Conservation (phyloP, 2,329 filamentous ascomycete genomes). For the Penicillium digitatum region DNA sequence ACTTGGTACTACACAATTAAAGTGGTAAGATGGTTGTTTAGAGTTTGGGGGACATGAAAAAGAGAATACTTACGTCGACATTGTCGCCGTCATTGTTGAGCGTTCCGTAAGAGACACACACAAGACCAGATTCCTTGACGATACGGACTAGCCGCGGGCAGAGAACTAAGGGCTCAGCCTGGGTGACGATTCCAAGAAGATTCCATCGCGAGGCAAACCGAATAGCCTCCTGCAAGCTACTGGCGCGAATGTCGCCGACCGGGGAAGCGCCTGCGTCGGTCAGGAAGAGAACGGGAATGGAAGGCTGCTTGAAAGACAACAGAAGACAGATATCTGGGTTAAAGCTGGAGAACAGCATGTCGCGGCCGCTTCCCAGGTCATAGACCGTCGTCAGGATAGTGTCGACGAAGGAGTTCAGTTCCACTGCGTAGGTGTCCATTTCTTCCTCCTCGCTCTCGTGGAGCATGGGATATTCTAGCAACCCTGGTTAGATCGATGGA, state of each 20-base stretch:
- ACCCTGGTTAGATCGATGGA: constrained; percentile 27
- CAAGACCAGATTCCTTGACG: constrained; percentile 88
- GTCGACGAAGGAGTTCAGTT: constrained; percentile 94
- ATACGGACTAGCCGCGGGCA: constrained; percentile 85
- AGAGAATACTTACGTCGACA: constrained; percentile 65
- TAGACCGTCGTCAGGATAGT: constrained; percentile 88
- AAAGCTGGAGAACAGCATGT: constrained; percentile 96
- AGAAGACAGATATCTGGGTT: constrained; percentile 95
- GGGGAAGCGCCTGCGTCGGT: constrained; percentile 78
- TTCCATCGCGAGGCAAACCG: constrained; percentile 95
- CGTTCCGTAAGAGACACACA: constrained; percentile 91
- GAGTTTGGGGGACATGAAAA: neutral
- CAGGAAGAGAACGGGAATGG: constrained; percentile 90
- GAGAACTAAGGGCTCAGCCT: constrained; percentile 82
- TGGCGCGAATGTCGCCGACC: constrained; percentile 85
- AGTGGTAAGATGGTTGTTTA: neutral
- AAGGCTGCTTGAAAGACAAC: constrained; percentile 93
- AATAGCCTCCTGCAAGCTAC: constrained; percentile 89
- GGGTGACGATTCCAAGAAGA: constrained; percentile 80
- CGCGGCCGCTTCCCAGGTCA: constrained; percentile 73
- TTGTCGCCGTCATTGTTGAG: constrained; percentile 83
- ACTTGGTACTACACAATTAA: constrained; percentile 65
- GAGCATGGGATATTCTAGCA: constrained; percentile 84
- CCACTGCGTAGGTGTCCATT: constrained; percentile 94
- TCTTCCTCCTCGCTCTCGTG: constrained; percentile 92